Evolutionary conservation across 306 rosid genomes (phyloP), one percentile per base, ranked within the genome.

Genomic region (Citrullus colocynthis): DNA sequence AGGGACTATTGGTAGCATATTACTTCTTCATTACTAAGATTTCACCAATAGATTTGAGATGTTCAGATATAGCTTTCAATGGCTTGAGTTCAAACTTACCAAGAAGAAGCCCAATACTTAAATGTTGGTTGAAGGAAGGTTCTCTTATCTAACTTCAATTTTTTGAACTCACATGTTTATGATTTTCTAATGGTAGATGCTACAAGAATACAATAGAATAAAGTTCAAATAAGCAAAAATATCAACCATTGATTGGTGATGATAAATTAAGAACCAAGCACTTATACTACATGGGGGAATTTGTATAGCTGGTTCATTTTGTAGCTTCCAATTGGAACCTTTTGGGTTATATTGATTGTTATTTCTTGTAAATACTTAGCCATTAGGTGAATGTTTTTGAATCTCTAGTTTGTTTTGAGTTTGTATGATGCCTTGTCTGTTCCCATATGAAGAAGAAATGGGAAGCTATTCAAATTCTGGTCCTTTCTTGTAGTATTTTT

Each of bases 1-100:
- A 58, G 82, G 55, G 79, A 80, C 48, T 80, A 80, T 28, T 80
- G 82, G 82, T 80, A 80, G 56, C 10, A 6, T 64, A 17, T 24
- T 24, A 24, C 28, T 24, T 24, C 28, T 24, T 24, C 28, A 24
- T 24, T 24, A 24, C 28, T 24, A 24, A 24, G 28, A 24, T 24
- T 24, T 24, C 28, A 1, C 28, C 28, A 24, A 1, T 24, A 24
- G 24, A 39, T 65, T 18, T 10, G 72, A 36, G 48, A 65, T 9
- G 30, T 65, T 62, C 4, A 16, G 16, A 17, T 45, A 65, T 65
- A 65, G 7, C 30, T 18, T 32, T 65, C 73, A 39, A 65, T 4
- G 37, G 4, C 7, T 18, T 11, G 24, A 9, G 73, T 39, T 39
- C 73, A 69, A 18, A 20, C 49, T 69, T n/a, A 69, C 16, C 75